Evolutionary conservation across 2,329 filamentous ascomycete species (phyloP).

Genomic region (Corniculantispora saksenae): DNA sequence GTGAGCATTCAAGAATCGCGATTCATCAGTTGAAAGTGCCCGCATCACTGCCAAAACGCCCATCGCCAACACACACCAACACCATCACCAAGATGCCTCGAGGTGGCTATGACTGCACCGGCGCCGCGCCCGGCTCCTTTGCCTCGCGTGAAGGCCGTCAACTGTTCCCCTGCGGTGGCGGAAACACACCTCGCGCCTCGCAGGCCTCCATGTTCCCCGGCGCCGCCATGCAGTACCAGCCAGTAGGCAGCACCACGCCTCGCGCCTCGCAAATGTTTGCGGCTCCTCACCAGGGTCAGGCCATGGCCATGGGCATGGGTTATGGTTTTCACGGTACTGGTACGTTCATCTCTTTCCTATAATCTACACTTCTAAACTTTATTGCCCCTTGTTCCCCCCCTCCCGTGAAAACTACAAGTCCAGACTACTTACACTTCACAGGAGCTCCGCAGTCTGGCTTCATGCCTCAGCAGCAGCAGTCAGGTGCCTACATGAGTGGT

Average conservation of each 20-base stretch:
- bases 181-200: slow-evolving; percentile 11
- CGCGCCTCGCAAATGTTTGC: not conserved
- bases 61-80: not conserved
- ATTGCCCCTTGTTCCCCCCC: too few relatives aligned
- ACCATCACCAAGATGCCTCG: slow-evolving; percentile 2
- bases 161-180: slow-evolving; percentile 1
- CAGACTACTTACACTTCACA: not conserved
- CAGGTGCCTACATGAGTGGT: not conserved
- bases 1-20: too few relatives aligned
- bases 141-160: slow-evolving; percentile 8
- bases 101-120: slow-evolving; percentile 16
- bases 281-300: not conserved
- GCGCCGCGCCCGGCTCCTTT: slow-evolving; percentile 15
- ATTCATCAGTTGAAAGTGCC: too few relatives aligned
- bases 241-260: not conserved
- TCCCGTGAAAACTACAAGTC: not conserved
- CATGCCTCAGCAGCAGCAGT: not conserved
- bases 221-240: not conserved
- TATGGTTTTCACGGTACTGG: not conserved
- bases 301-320: not conserved
- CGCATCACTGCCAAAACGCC: too few relatives aligned
- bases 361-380: too few relatives aligned
- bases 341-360: not conserved
- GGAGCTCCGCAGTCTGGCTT: not conserved
- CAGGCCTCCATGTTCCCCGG: not conserved